phyloP scores from a whole-genome alignment of 2,329 filamentous ascomycete species.

The Didymella glomerata region DNA sequence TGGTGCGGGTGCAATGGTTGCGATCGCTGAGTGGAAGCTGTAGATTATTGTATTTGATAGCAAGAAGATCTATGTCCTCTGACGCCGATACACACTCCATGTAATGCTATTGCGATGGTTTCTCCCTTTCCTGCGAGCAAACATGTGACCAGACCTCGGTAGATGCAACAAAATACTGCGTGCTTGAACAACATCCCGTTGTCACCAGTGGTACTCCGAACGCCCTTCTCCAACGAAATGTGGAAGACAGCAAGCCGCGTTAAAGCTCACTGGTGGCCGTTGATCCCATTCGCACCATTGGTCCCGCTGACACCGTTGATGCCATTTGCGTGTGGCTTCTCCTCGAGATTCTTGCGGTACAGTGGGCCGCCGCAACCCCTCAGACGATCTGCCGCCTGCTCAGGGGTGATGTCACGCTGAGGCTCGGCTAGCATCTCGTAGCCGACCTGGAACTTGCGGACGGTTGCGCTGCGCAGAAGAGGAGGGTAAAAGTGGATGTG shows the following conservation, averaged over 20 bases:
- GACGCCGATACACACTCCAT: slow-evolving; percentile 11
- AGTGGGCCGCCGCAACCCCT: slow-evolving; percentile 80
- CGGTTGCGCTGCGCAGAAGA: slow-evolving; percentile 87
- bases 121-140: neutral
- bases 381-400: slow-evolving; percentile 85
- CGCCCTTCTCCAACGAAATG: slow-evolving; percentile 4
- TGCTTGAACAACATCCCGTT: neutral
- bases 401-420: slow-evolving; percentile 97
- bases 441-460: slow-evolving; percentile 95
- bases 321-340: slow-evolving; percentile 13
- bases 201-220: slow-evolving; percentile 10
- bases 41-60: neutral
- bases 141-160: neutral
- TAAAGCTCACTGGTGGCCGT: slow-evolving; percentile 25
- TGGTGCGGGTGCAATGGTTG: neutral
- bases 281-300: slow-evolving; percentile 26
- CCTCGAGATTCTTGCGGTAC: slow-evolving; percentile 71
- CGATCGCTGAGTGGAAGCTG: neutral
- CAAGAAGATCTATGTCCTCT: neutral
- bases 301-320: slow-evolving; percentile 31
- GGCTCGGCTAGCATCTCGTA: slow-evolving; percentile 97
- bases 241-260: neutral
- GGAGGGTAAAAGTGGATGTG: slow-evolving; percentile 99
- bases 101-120: slow-evolving; percentile 17
- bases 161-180: neutral